These are phyloP conservation scores for Rubia yunnanensis DNA, from an alignment of 257 asterid genomes.

Conservation along the genomic window DNA sequence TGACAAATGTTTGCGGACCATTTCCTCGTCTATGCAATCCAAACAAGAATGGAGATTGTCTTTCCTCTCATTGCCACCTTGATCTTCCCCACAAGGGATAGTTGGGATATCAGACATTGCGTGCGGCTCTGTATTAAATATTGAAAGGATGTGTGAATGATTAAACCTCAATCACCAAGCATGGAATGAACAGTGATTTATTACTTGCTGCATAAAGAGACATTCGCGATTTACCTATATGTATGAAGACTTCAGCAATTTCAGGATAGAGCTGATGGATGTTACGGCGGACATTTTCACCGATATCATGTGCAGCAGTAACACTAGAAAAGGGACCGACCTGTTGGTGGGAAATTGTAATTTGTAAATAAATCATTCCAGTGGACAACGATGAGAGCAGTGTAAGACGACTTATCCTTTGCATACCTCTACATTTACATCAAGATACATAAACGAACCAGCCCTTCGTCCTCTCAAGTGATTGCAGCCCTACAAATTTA, in stretches of 20 bases:
- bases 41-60: constrained; percentile 14
- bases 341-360: constrained; percentile 25
- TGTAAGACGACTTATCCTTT: neutral
- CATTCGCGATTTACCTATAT: constrained; percentile 43
- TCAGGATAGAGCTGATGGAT: constrained; percentile 72
- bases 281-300: constrained; percentile 62
- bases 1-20: constrained; percentile 43
- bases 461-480: constrained; percentile 94
- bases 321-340: constrained; percentile 95
- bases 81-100: constrained; percentile 16
- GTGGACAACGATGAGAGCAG: neutral
- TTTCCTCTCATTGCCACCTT: constrained; percentile 15
- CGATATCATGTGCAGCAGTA: constrained; percentile 88
- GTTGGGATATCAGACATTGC: constrained; percentile 34
- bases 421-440: constrained; percentile 72
- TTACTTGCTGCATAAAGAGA: neutral
- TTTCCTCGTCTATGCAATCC: constrained; percentile 47
- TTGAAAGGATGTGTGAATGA: neutral
- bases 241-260: constrained; percentile 90
- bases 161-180: neutral
- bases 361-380: neutral
- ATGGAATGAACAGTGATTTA: neutral
- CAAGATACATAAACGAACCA: constrained; percentile 85
- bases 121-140: constrained; percentile 41
- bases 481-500: constrained; percentile 61